phyloP scores from a whole-genome alignment of 352 stramenopile genomes.

The Phytophthora meadii region DNA sequence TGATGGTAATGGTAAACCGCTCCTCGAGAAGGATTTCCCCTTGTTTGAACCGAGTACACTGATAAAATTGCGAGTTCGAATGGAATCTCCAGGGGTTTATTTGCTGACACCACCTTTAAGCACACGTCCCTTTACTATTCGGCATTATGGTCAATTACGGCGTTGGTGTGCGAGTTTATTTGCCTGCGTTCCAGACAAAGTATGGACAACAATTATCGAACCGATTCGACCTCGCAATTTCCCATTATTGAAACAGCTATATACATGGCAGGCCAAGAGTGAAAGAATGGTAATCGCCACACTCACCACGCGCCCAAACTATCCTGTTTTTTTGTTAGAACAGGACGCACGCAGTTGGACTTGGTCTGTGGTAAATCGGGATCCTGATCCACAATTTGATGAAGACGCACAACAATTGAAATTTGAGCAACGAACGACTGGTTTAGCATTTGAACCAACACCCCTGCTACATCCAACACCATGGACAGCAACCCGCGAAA shows the following conservation, averaged over 20 bases:
- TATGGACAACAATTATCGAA: neutral
- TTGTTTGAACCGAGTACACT: neutral
- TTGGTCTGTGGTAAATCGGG: neutral
- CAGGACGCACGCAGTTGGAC: neutral
- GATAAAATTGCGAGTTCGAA: neutral
- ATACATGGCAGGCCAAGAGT: neutral
- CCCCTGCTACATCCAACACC: neutral
- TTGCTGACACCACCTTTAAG: neutral
- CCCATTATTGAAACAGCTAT: neutral
- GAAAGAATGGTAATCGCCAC: neutral
- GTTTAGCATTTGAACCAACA: neutral
- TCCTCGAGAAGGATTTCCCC: neutral
- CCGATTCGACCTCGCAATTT: neutral
- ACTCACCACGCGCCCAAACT: too few relatives aligned
- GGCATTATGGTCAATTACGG: neutral
- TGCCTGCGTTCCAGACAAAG: neutral
- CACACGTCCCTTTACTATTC: neutral
- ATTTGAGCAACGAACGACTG: neutral
- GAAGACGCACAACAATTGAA: neutral
- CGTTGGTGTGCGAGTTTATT: neutral
- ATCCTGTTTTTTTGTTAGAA: neutral
- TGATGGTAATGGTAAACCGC: neutral
- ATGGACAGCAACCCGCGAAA: neutral
- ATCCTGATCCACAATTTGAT: neutral
- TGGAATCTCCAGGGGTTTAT: neutral